Evolutionary conservation across 441 rosid species (phyloP), one percentile per base, ranked within the genome.

Genomic region (Pelargonium fulgidum): DNA sequence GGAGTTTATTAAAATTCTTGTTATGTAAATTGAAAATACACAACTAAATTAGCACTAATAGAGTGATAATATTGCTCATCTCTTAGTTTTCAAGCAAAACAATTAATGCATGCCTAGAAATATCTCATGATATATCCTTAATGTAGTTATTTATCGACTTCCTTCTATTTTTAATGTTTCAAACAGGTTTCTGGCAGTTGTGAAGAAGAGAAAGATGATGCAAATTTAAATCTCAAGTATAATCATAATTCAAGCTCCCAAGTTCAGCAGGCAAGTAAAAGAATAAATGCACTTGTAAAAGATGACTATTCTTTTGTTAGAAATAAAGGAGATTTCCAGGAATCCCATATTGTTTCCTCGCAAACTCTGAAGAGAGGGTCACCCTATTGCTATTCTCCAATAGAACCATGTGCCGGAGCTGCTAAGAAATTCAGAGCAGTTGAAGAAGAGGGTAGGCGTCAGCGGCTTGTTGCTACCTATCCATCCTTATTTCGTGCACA

Each of bases 321-420:
- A 75, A 77, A 76, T 48, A 70, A 73, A 64, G 69, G 26, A 58
- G 81, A 79, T 74, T 16, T 71, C 24, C 73, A 68, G 65, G 78
- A 59, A 33, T 81, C 79, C 75, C 59, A 47, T 73, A 64, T 77
- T 50, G 63, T 69, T 75, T 72, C 72, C 64, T 67, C 68, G 62
- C 81, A 70, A 75, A 73, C 68, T 65, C 63, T 67, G 70, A 88
- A 83, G 81, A 86, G 83, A 76, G 79, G 74, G 61, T 78, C 69
- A 48, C 66, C 58, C 45, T 39, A 44, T 70, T 59, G 67, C 66
- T 72, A 64, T 68, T 68, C 76, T 72, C 73, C 75, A 44, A 73
- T 73, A 62, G 84, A 77, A 68, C 75, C 79, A 52, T 61, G 64
- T 54, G 74, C 68, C 73, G 69, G 75, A 66, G 66, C 76, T 78